Conservation (phyloP, 345 rosid genomes). For the Noccaea bulbosa region DNA sequence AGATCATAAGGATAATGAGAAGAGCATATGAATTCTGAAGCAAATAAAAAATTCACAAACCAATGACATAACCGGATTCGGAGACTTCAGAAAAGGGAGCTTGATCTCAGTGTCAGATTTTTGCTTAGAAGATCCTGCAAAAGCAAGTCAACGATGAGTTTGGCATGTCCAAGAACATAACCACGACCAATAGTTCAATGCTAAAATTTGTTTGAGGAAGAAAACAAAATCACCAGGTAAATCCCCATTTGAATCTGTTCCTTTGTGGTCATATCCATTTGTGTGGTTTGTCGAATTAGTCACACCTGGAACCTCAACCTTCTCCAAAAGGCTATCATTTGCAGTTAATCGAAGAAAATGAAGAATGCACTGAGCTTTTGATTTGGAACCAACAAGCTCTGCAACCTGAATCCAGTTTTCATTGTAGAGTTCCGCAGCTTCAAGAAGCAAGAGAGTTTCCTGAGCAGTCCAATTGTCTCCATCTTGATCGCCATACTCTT, state of each 20-base stretch:
- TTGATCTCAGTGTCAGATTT: constrained; percentile 63
- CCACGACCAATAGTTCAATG: background rate
- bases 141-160: constrained; percentile 34
- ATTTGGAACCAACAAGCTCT: constrained; percentile 88
- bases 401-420: constrained; percentile 95
- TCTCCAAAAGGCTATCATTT: constrained; percentile 86
- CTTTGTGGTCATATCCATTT: constrained; percentile 58
- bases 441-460: constrained; percentile 89
- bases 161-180: constrained; percentile 1
- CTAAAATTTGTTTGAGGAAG: constrained; percentile 20
- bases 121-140: constrained; percentile 55
- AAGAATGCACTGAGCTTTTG: constrained; percentile 96
- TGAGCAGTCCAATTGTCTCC: constrained; percentile 92
- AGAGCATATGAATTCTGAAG: constrained; percentile 23
- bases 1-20: constrained; percentile 25
- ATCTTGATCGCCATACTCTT: constrained; percentile 69
- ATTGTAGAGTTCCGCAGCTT: constrained; percentile 82
- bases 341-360: constrained; percentile 89
- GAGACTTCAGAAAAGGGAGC: constrained; percentile 86
- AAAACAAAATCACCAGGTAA: constrained; percentile 50
- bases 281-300: constrained; percentile 48
- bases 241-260: constrained; percentile 63
- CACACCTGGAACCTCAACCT: constrained; percentile 71
- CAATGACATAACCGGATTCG: constrained; percentile 95
- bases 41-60: constrained; percentile 49